Evolutionary conservation across 495 filamentous ascomycete genomes (phyloP).

Genomic region (Lasiosphaeriaceae sp.): DNA sequence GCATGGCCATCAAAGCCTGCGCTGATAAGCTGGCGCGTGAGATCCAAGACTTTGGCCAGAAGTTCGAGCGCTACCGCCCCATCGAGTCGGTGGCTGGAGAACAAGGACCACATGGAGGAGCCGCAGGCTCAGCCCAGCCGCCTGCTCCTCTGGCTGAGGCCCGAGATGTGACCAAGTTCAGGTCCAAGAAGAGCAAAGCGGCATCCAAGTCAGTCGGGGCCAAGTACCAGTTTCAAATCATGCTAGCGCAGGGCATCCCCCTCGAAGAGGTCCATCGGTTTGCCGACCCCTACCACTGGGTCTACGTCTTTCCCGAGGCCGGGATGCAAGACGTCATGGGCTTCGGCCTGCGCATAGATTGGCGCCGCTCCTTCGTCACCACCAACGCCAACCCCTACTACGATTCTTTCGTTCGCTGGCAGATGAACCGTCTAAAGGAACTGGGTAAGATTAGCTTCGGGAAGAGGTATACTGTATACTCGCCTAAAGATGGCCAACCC

Average conservation of each 20-base stretch:
- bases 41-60: conserved; percentile 81
- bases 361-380: conserved; percentile 76
- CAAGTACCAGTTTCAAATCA: conserved; percentile 54
- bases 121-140: conserved; percentile 34
- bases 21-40: conserved; percentile 92
- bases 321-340: conserved; percentile 66
- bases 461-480: conserved; percentile 80
- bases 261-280: conserved; percentile 79
- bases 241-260: conserved; percentile 72
- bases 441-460: conserved; percentile 81
- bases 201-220: conserved; percentile 86
- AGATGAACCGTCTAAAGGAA: conserved; percentile 78
- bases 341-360: conserved; percentile 73
- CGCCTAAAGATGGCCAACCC: conserved; percentile 79
- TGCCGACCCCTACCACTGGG: conserved; percentile 72
- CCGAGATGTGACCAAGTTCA: conserved; percentile 86
- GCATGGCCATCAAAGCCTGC: conserved; percentile 96
- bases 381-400: conserved; percentile 88
- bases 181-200: conserved; percentile 90
- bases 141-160: conserved; percentile 30
- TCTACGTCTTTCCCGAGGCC: conserved; percentile 69
- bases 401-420: conserved; percentile 82
- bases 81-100: too few species aligned
- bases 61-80: too few species aligned
- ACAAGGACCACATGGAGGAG: conserved; percentile 46